These are phyloP conservation scores for Aspergillus sp. DNA, from an alignment of 2,329 filamentous ascomycete genomes.

Conservation along the genomic window DNA sequence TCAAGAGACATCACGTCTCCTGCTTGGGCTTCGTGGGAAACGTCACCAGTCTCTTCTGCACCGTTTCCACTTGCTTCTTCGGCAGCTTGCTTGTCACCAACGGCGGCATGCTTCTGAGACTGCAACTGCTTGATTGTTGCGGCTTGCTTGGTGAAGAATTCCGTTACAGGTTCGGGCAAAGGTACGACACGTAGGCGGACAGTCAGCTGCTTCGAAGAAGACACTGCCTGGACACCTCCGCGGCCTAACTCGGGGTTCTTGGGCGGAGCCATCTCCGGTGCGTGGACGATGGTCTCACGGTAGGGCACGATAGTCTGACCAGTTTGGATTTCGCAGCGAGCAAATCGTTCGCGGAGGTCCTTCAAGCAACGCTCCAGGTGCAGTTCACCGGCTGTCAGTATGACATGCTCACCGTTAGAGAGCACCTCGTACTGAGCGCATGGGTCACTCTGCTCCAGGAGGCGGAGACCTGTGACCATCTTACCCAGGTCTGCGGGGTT, in stretches of 20 bases:
- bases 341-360: conserved; percentile 86
- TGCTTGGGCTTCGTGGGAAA: conserved; percentile 48
- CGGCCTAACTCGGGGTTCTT: conserved; percentile 79
- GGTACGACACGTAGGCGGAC: conserved; percentile 72
- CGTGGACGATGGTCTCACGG: conserved; percentile 80
- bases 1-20: conserved; percentile 59
- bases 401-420: conserved; percentile 86
- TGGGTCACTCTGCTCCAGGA: conserved; percentile 90
- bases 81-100: conserved; percentile 31
- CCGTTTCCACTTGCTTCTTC: conserved; percentile 34
- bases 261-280: conserved; percentile 85
- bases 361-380: conserved; percentile 92
- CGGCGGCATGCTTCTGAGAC: conserved; percentile 56
- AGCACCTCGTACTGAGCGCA: conserved; percentile 95
- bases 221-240: conserved; percentile 67
- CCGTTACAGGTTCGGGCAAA: conserved; percentile 68
- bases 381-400: conserved; percentile 86
- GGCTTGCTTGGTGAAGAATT: conserved; percentile 75
- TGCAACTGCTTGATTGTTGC: conserved; percentile 74
- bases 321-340: conserved; percentile 87
- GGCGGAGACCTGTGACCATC: conserved; percentile 80
- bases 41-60: conserved; percentile 42
- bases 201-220: conserved; percentile 78
- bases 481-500: conserved; percentile 88
- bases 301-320: conserved; percentile 94